Evolutionary conservation across 1,284 basidiomycete genomes (phyloP).

Genomic region (Microstroma glucosiphilum): DNA sequence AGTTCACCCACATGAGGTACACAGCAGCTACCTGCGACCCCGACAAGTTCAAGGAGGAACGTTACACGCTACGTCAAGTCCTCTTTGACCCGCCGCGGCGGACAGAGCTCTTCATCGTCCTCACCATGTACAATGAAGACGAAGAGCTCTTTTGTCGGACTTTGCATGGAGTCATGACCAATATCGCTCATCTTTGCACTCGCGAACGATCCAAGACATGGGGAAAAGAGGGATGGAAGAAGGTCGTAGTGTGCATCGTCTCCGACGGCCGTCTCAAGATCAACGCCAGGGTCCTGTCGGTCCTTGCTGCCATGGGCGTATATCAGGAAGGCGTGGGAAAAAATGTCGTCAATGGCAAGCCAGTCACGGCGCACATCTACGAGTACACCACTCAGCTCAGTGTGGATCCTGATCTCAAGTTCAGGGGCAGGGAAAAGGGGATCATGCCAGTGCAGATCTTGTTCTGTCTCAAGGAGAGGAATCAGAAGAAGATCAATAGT

Average conservation of each 20-base stretch:
- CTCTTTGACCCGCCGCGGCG: slow-evolving; percentile 43
- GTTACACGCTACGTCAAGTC: slow-evolving; percentile 42
- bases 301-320: slow-evolving; percentile 66
- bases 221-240: slow-evolving; percentile 97
- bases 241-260: slow-evolving; percentile 49
- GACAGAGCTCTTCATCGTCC: slow-evolving; percentile 46
- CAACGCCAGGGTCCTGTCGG: slow-evolving; percentile 11
- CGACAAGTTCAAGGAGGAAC: slow-evolving; percentile 28
- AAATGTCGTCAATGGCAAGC: slow-evolving; percentile 74
- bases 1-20: slow-evolving; percentile 35
- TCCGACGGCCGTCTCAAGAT: slow-evolving; percentile 18
- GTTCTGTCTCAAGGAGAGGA: slow-evolving; percentile 89
- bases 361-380: slow-evolving; percentile 86
- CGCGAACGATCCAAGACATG: slow-evolving; percentile 79
- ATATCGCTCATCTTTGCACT: slow-evolving; percentile 63
- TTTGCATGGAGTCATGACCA: slow-evolving; percentile 48
- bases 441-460: slow-evolving; percentile 78
- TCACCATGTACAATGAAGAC: slow-evolving; percentile 47
- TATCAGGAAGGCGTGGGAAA: slow-evolving; percentile 92
- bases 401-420: slow-evolving; percentile 70
- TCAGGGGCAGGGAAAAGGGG: slow-evolving; percentile 69
- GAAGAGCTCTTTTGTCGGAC: slow-evolving; percentile 40
- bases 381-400: slow-evolving; percentile 65
- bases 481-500: slow-evolving; percentile 64
- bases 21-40: slow-evolving; percentile 35